Percentiles rank a stretch among this genome's conserved stretches.
phyloP scores from a whole-genome alignment of 768 basidiomycete genomes.

The Suillus sp. region DNA sequence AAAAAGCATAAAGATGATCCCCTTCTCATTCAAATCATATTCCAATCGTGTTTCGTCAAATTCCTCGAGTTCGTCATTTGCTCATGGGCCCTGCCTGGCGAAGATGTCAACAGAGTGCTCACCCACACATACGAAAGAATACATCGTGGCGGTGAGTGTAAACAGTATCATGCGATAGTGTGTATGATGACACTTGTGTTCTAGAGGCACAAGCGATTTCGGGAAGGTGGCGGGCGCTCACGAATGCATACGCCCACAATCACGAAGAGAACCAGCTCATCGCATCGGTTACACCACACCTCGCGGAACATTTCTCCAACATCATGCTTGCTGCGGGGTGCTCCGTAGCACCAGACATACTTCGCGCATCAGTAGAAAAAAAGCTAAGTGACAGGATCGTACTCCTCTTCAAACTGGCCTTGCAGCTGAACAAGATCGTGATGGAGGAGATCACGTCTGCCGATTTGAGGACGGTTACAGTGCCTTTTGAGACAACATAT shows the following conservation, averaged over 20 bases:
- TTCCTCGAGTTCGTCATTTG: conserved; percentile 28
- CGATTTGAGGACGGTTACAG: conserved; percentile 30
- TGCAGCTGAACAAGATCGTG: conserved; percentile 42
- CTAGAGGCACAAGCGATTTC: conserved; percentile 48
- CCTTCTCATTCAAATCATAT: conserved; percentile 38
- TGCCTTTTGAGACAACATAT: conserved; percentile 24
- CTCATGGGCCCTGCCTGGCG: conserved; percentile 31
- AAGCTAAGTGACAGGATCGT: conserved; percentile 41
- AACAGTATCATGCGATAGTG: background rate
- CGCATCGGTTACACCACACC: background rate
- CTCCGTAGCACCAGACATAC: conserved; percentile 14
- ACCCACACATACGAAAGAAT: conserved; percentile 36
- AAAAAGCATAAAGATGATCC: conserved; percentile 37
- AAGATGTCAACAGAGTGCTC: conserved; percentile 25
- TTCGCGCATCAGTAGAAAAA: conserved; percentile 39
- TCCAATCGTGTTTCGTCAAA: conserved; percentile 34
- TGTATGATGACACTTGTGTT: background rate
- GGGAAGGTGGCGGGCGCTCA: conserved; percentile 49
- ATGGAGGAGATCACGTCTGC: conserved; percentile 37
- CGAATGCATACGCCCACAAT: conserved; percentile 31
- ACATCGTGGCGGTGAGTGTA: conserved; percentile 37
- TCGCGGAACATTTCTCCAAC: background rate
- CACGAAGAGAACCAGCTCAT: conserved; percentile 6
- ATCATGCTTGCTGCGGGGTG: conserved; percentile 13
- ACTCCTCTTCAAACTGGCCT: conserved; percentile 43